A percentile compares a stretch with the other conserved stretches of the same genome.
Evolutionary conservation across 1,284 basidiomycete species (phyloP).

Genomic region (Sporisorium iseilematis-ciliati): DNA sequence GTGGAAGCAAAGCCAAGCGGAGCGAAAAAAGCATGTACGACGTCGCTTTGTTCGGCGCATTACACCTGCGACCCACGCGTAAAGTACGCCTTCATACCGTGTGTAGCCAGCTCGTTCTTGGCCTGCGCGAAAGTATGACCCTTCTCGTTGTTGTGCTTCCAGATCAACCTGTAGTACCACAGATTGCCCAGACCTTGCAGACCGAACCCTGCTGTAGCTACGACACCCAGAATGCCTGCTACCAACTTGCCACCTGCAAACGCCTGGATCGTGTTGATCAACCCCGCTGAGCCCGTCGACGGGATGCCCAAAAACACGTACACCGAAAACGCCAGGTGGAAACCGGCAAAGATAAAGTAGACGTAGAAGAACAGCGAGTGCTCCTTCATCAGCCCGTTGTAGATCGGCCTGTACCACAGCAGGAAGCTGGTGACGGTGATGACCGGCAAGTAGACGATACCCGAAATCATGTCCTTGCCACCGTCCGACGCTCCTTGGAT

Average conservation of each 20-base stretch:
- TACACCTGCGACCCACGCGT: slow-evolving; percentile 43
- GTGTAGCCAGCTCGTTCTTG: slow-evolving; percentile 83
- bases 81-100: slow-evolving; percentile 89
- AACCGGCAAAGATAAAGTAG: slow-evolving; percentile 77
- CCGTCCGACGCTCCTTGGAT: slow-evolving; percentile 81
- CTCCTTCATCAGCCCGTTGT: slow-evolving; percentile 96
- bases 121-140: slow-evolving; percentile 74
- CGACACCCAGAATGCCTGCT: slow-evolving; percentile 75
- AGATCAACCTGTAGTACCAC: slow-evolving; percentile 86
- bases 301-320: slow-evolving; percentile 69
- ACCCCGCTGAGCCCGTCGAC: slow-evolving; percentile 92
- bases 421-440: slow-evolving; percentile 86
- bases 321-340: slow-evolving; percentile 88
- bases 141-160: slow-evolving; percentile 81
- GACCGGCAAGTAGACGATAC: slow-evolving; percentile 82
- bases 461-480: slow-evolving; percentile 79
- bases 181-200: slow-evolving; percentile 84
- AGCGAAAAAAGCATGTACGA: too few species aligned
- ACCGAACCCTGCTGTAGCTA: slow-evolving; percentile 88
- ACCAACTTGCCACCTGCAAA: slow-evolving; percentile 46
- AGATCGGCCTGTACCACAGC: slow-evolving; percentile 87
- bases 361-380: slow-evolving; percentile 73
- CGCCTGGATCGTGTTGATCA: slow-evolving; percentile 86
- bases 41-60: too few species aligned
- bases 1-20: too few species aligned